Evolutionary conservation across 108 stramenopile genomes (phyloP), one percentile per base, ranked within the genome.

Genomic region (Nitzschia inconspicua): DNA sequence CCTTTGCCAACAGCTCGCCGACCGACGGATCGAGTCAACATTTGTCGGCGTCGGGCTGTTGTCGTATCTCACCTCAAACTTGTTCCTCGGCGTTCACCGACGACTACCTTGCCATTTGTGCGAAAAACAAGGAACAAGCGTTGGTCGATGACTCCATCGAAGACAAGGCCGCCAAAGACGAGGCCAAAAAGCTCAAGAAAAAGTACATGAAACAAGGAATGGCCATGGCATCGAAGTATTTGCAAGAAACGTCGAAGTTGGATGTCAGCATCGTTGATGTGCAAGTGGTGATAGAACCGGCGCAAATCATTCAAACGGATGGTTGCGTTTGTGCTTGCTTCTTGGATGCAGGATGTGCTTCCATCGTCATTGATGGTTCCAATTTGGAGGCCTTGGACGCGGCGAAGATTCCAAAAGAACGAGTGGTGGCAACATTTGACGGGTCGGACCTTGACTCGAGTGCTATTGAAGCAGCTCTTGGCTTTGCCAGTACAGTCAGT

Each of bases 181-280:
- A 78, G 27, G 73, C 73, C 20, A 84, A 82, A 37, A 76, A 86
- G 53, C 43, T 73, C 24, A 64, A 81, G 46, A 91, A 91, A 53
- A 79, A 79, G 57, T 86, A 75, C 57, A 88, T 85, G 84, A 93
- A 93, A 43, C 65, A 93, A 58, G 76, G 81, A 11, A 74, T 83
- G 14, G 82, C 76, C 2, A 73, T 89, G 77, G 78, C 88, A 8
- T 71, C 67, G 16, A 65, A 65, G 8, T 88, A 69, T 65, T 66
- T 93, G 8, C 47, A 55, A 23, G 36, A 59, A n/a, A 77, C 79
- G 3, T 59, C 89, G 0, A 48, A 70, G 16, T 22, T 93, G 19
- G 92, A 93, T 72, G 84, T 82, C 8, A 84, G 78, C 40, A 70
- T 89, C 18, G 60, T 84, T 13, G 72, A 88, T 62, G 88, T 89